Percentiles rank a stretch among this genome's conserved stretches.
These are phyloP conservation scores for Drosera spatulata DNA, from an alignment of 179 eudicot species.

Conservation along the genomic window DNA sequence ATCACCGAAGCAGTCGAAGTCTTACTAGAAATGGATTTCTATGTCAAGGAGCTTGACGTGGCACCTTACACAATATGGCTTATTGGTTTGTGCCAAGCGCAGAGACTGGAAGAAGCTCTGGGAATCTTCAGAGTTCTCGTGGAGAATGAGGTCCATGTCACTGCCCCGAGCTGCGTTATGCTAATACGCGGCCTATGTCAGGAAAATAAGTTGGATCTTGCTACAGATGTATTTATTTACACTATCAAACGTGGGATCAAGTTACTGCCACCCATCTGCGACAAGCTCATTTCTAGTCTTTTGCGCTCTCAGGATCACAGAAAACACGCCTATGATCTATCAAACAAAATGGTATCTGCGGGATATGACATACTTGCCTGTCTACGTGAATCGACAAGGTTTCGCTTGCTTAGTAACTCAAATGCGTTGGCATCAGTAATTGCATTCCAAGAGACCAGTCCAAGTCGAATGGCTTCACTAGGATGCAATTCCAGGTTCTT, in stretches of 20 bases:
- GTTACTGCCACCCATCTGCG: slow-evolving; percentile 40
- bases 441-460: neutral
- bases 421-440: slow-evolving; percentile 7
- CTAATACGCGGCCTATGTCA: slow-evolving; percentile 44
- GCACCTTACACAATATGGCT: slow-evolving; percentile 62
- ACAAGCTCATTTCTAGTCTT: slow-evolving; percentile 31
- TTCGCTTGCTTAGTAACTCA: slow-evolving; percentile 19
- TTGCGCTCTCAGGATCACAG: slow-evolving; percentile 23
- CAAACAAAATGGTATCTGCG: slow-evolving; percentile 36
- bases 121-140: slow-evolving; percentile 36
- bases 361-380: slow-evolving; percentile 43
- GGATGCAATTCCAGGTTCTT: slow-evolving; percentile 1
- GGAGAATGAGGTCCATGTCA: slow-evolving; percentile 30
- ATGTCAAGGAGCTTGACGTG: slow-evolving; percentile 36
- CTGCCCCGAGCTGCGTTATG: slow-evolving; percentile 56
- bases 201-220: slow-evolving; percentile 32
- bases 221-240: slow-evolving; percentile 46
- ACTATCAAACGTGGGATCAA: slow-evolving; percentile 36
- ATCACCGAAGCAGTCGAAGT: slow-evolving; percentile 38
- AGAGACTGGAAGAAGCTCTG: slow-evolving; percentile 48
- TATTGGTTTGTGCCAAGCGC: slow-evolving; percentile 54
- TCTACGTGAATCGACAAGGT: slow-evolving; percentile 30
- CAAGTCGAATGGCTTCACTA: slow-evolving; percentile 5
- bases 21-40: slow-evolving; percentile 50
- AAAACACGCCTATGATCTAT: slow-evolving; percentile 33